Conservation (phyloP, 1,284 basidiomycete species). For the Erythrobasidium hasegawianum region DNA sequence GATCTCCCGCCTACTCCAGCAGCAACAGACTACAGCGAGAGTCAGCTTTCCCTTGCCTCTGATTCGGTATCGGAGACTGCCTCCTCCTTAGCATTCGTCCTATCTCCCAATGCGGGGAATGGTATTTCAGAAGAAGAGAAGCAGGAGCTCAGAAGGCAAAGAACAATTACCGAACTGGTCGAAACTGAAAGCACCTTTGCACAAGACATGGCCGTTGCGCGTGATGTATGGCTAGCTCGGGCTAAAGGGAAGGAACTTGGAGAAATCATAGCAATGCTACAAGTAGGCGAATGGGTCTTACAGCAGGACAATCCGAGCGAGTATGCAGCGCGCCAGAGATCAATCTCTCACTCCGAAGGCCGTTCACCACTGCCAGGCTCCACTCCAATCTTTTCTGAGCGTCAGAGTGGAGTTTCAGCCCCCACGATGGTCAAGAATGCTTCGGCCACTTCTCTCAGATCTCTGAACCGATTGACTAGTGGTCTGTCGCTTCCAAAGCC, state of each 20-base stretch:
- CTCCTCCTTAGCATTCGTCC: background rate
- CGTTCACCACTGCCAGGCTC: background rate
- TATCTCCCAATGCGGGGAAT: background rate
- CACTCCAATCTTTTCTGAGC: background rate
- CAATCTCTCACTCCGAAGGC: background rate
- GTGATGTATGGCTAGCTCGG: slow-evolving; percentile 50
- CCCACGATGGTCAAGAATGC: too few relatives aligned
- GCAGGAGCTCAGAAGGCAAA: slow-evolving; percentile 45
- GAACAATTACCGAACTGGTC: slow-evolving; percentile 48
- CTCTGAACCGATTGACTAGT: too few relatives aligned
- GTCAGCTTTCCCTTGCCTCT: background rate
- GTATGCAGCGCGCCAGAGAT: background rate
- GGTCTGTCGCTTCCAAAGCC: too few relatives aligned
- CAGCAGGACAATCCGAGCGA: background rate
- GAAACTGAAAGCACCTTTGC: slow-evolving; percentile 50
- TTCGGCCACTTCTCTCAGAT: too few relatives aligned
- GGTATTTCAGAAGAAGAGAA: slow-evolving; percentile 36
- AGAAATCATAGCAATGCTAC: slow-evolving; percentile 32
- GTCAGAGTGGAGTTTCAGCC: too few relatives aligned
- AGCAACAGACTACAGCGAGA: slow-evolving; percentile 1
- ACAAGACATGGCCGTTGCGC: slow-evolving; percentile 48
- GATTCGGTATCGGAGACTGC: background rate
- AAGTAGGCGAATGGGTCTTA: background rate
- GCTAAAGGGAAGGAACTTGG: slow-evolving; percentile 47
- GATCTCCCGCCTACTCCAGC: slow-evolving; percentile 1